These are phyloP conservation scores for Sphenostylis stenocarpa DNA, from an alignment of 306 rosid genomes.

Conservation along the genomic window DNA sequence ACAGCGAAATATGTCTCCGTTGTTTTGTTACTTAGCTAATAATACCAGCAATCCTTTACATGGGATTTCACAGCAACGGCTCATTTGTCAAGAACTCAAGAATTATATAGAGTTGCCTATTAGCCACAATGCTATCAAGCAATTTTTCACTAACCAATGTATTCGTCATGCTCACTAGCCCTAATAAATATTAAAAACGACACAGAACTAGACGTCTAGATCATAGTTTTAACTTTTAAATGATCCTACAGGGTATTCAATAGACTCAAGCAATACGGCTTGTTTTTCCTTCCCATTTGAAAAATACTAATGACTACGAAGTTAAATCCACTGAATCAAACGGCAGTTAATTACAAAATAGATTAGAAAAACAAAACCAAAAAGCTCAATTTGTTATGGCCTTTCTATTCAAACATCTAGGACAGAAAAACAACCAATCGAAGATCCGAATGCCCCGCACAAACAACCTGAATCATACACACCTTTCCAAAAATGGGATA, in stretches of 20 bases:
- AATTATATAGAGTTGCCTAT: not conserved
- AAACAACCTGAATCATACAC: conserved; percentile 36
- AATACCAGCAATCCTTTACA: not conserved
- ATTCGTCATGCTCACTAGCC: not conserved
- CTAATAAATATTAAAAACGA: not conserved
- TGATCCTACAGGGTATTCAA: not conserved
- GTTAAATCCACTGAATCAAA: not conserved
- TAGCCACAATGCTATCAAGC: not conserved
- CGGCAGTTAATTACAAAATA: not conserved
- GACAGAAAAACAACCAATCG: not conserved
- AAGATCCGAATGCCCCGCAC: not conserved
- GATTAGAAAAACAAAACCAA: not conserved
- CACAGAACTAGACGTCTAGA: not conserved
- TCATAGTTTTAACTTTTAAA: conserved; percentile 4
- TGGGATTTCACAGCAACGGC: not conserved
- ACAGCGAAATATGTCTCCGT: not conserved
- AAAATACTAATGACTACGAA: conserved; percentile 6
- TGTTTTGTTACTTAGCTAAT: not conserved
- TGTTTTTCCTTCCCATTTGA: not conserved
- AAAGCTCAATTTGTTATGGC: not conserved
- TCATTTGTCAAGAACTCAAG: not conserved
- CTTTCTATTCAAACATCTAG: not conserved
- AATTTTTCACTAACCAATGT: not conserved
- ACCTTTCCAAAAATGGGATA: conserved; percentile 90
- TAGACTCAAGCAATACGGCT: conserved; percentile 9